Evolutionary conservation across 345 rosid species (phyloP).

Genomic region (Populus nigra): DNA sequence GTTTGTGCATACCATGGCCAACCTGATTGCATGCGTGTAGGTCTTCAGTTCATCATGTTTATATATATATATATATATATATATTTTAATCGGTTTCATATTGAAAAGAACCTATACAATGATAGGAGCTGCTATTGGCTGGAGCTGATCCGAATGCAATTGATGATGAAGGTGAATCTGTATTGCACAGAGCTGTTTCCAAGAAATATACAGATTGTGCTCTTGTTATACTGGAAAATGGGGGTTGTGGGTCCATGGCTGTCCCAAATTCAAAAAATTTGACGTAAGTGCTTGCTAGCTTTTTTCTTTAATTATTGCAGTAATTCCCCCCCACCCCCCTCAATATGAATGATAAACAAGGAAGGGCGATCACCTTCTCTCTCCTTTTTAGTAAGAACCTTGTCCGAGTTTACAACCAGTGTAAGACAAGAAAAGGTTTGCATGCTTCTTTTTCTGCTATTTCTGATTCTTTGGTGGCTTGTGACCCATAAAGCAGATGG

Average conservation of each 20-base stretch:
- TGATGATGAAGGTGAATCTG: slow-evolving; percentile 98
- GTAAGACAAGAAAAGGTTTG: too few species aligned
- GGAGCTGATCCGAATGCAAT: slow-evolving; percentile 99
- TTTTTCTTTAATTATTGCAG: neutral
- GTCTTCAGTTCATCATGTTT: slow-evolving; percentile 29
- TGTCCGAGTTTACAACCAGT: too few species aligned
- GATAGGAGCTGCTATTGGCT: slow-evolving; percentile 84
- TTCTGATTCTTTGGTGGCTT: too few species aligned
- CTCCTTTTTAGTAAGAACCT: too few species aligned
- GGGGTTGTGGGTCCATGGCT: slow-evolving; percentile 87
- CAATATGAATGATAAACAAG: too few species aligned
- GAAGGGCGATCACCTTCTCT: too few species aligned
- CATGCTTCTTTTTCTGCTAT: too few species aligned
- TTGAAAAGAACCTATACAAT: slow-evolving; percentile 15
- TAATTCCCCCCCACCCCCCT: too few species aligned
- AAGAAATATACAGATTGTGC: slow-evolving; percentile 95
- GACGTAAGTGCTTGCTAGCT: slow-evolving; percentile 55
- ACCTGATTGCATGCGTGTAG: slow-evolving; percentile 97
- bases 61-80: neutral
- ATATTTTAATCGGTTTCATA: neutral
- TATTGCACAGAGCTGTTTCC: slow-evolving; percentile 84
- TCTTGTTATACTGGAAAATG: slow-evolving; percentile 78
- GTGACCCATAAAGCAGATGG: too few species aligned
- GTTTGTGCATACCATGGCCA: slow-evolving; percentile 99
- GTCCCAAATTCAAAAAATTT: slow-evolving; percentile 64